phyloP scores from a whole-genome alignment of 495 filamentous ascomycete genomes.

The Opeltia flavorubescens region DNA sequence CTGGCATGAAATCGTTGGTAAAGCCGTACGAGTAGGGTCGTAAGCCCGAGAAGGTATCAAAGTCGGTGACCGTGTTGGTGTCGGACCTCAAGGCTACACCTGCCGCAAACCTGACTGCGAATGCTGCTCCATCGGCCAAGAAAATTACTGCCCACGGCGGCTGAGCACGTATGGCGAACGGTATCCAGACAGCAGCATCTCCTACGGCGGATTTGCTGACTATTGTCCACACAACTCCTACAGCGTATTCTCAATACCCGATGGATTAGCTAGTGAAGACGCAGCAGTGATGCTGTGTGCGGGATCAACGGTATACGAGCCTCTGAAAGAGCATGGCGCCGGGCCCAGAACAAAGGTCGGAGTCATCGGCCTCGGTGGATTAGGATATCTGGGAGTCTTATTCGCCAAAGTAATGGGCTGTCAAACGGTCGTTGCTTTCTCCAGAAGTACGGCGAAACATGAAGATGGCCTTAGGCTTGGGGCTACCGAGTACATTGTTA shows the following conservation, averaged over 20 bases:
- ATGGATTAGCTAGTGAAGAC: slow-evolving; percentile 30
- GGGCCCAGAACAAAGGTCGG: slow-evolving; percentile 69
- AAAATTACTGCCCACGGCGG: slow-evolving; percentile 49
- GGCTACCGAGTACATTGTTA: slow-evolving; percentile 59
- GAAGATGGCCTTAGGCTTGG: slow-evolving; percentile 47
- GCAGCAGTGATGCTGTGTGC: slow-evolving; percentile 77
- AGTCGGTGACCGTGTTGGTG: slow-evolving; percentile 69
- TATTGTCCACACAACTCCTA: slow-evolving; percentile 54
- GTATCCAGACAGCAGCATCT: slow-evolving; percentile 44
- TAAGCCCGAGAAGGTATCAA: slow-evolving; percentile 40
- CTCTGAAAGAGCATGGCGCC: slow-evolving; percentile 52
- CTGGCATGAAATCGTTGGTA: slow-evolving; percentile 73
- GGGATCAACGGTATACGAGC: slow-evolving; percentile 66
- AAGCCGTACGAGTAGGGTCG: slow-evolving; percentile 51
- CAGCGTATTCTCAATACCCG: slow-evolving; percentile 67
- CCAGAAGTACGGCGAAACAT: slow-evolving; percentile 48
- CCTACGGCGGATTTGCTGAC: slow-evolving; percentile 53
- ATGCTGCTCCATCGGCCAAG: slow-evolving; percentile 43
- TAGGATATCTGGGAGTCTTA: slow-evolving; percentile 53
- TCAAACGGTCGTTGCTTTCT: slow-evolving; percentile 66
- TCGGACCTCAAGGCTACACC: slow-evolving; percentile 56
- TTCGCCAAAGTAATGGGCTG: slow-evolving; percentile 52
- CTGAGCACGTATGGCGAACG: slow-evolving; percentile 51
- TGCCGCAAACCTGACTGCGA: slow-evolving; percentile 53
- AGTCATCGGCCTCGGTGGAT: slow-evolving; percentile 65